Percentiles rank a stretch among this genome's conserved stretches.
Conservation (phyloP, 2,329 filamentous ascomycete species). For the Cladosporium cucumerinum region DNA sequence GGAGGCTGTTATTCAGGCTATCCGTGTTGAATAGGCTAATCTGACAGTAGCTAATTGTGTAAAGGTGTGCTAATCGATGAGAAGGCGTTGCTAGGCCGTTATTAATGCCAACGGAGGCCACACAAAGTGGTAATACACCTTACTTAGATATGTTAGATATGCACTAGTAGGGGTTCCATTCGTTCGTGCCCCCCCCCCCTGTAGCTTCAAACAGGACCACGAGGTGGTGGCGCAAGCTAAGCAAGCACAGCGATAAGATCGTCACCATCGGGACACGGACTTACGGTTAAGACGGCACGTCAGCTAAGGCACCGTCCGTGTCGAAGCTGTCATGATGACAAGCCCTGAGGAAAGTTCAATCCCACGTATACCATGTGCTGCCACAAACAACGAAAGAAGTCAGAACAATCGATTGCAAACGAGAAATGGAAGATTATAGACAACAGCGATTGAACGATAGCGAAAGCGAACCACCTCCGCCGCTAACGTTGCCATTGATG, state of each 20-base stretch:
- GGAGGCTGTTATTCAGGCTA: too few relatives aligned
- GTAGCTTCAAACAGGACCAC: background rate
- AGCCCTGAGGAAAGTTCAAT: background rate
- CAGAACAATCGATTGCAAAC: background rate
- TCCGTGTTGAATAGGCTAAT: too few relatives aligned
- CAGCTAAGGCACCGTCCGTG: background rate
- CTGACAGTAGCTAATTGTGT: too few relatives aligned
- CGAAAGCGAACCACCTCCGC: background rate
- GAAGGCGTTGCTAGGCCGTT: too few relatives aligned
- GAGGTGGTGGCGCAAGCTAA: constrained; percentile 6
- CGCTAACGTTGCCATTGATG: background rate
- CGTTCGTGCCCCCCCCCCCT: too few relatives aligned
- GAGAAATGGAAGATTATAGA: background rate
- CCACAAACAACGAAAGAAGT: background rate
- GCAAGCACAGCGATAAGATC: background rate
- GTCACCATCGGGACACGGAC: constrained; percentile 7
- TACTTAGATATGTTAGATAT: too few relatives aligned
- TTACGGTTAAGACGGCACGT: constrained; percentile 5
- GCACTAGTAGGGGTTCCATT: too few relatives aligned
- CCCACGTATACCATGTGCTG: background rate
- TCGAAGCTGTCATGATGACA: constrained; percentile 5
- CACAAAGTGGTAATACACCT: too few relatives aligned
- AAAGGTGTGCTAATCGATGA: too few relatives aligned
- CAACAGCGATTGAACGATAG: background rate
- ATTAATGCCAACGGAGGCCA: too few relatives aligned